These are phyloP conservation scores for Cladosporium sp. DNA, from an alignment of 2,329 filamentous ascomycete species.

Conservation along the genomic window DNA sequence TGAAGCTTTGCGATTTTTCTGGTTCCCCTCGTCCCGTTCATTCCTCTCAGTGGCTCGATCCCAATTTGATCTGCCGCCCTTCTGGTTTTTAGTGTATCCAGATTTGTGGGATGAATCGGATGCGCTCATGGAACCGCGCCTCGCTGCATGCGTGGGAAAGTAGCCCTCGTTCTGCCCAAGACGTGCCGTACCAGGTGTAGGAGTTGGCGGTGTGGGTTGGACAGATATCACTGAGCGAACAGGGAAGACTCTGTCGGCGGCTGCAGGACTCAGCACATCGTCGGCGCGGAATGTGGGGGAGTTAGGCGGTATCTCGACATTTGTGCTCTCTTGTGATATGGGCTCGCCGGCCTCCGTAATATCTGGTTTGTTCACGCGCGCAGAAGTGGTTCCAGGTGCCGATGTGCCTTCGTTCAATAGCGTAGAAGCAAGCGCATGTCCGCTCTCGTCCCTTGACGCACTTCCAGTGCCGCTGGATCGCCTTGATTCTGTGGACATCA, in stretches of 20 bases:
- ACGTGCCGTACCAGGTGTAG: constrained; percentile 30
- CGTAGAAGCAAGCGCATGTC: constrained; percentile 1
- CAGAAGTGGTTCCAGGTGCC: neutral
- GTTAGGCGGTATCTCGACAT: neutral
- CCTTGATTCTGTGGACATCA: constrained; percentile 20
- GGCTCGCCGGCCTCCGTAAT: neutral
- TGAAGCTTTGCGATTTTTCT: neutral
- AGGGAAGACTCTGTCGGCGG: constrained; percentile 70
- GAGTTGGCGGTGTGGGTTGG: constrained; percentile 55
- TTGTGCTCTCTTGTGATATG: neutral
- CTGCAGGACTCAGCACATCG: constrained; percentile 41
- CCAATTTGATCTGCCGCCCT: neutral
- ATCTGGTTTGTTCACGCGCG: constrained; percentile 19
- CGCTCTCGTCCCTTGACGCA: neutral
- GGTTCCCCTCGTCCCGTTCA: neutral
- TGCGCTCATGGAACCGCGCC: neutral
- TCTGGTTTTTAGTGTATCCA: neutral
- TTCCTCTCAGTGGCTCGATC: neutral
- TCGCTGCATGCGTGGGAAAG: constrained; percentile 34
- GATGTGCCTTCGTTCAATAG: constrained; percentile 1
- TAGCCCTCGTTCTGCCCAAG: constrained; percentile 31
- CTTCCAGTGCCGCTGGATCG: neutral
- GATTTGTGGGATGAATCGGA: neutral
- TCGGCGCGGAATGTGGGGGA: constrained; percentile 17
- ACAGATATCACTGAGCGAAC: constrained; percentile 77